phyloP scores from a whole-genome alignment of 192 early-diverging fungal species.

The Pilaira anomala region DNA sequence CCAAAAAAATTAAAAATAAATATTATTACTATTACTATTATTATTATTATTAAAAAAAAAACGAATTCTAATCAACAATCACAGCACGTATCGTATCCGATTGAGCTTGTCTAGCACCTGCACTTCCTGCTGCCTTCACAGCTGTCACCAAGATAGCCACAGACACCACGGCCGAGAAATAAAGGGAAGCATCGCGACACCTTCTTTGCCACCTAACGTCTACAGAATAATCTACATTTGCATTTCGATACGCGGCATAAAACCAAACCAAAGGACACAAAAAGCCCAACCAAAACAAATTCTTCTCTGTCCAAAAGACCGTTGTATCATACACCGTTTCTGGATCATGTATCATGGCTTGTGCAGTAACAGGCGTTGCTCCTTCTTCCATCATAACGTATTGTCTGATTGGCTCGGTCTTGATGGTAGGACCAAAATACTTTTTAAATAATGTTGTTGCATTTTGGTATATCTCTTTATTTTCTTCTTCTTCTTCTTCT shows the following conservation, averaged over 20 bases:
- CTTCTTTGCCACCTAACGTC: neutral
- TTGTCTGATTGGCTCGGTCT: too few species aligned
- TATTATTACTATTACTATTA: too few species aligned
- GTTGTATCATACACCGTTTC: neutral
- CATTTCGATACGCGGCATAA: neutral
- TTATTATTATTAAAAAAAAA: neutral
- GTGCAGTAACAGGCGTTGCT: neutral
- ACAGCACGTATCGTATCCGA: conserved; percentile 4
- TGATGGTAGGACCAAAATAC: too few species aligned
- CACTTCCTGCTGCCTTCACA: neutral
- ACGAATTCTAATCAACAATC: neutral
- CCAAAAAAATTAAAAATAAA: too few species aligned
- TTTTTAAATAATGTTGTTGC: too few species aligned
- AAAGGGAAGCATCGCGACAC: neutral
- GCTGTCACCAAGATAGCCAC: neutral
- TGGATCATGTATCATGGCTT: neutral
- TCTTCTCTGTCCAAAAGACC: neutral
- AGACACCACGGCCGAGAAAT: neutral
- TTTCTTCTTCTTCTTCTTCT: too few species aligned
- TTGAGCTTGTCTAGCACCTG: neutral
- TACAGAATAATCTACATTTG: neutral
- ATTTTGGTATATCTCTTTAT: too few species aligned
- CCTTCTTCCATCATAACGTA: too few species aligned
- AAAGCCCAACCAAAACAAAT: conserved; percentile 8
- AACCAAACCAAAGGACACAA: neutral